A percentile compares a stretch with the other conserved stretches of the same genome.
Evolutionary conservation across 2,329 filamentous ascomycete genomes (phyloP).

Genomic region (Aspergillus brasiliensis): DNA sequence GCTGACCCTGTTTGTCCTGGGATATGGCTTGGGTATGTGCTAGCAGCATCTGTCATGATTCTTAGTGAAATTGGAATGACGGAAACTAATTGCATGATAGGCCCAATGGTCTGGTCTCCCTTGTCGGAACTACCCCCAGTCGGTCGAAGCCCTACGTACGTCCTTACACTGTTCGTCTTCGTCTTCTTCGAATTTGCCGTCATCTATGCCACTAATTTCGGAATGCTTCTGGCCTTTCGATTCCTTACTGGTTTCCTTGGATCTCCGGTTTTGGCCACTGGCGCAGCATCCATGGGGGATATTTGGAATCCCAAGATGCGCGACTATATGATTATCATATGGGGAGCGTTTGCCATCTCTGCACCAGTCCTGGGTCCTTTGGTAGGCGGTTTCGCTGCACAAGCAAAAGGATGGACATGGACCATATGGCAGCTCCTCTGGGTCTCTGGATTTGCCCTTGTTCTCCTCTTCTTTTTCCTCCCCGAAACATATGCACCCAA

Average conservation of each 20-base stretch:
- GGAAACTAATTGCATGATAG: conserved; percentile 21
- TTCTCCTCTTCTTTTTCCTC: conserved; percentile 43
- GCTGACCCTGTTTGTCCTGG: conserved; percentile 54
- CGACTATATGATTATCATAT: conserved; percentile 62
- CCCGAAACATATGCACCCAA: conserved; percentile 33
- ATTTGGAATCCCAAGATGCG: conserved; percentile 43
- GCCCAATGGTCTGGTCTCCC: conserved; percentile 49
- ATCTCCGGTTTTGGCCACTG: conserved; percentile 48
- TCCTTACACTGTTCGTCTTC: conserved; percentile 52
- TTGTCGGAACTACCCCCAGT: conserved; percentile 54
- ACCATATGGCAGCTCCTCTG: conserved; percentile 65
- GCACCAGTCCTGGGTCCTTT: conserved; percentile 63
- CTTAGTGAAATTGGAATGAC: not conserved
- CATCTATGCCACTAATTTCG: conserved; percentile 53
- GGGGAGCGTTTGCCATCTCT: conserved; percentile 52
- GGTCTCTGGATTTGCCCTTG: conserved; percentile 58
- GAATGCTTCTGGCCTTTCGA: conserved; percentile 55
- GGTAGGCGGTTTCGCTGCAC: conserved; percentile 61
- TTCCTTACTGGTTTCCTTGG: conserved; percentile 57
- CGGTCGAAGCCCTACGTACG: conserved; percentile 54
- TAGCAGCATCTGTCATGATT: not conserved
- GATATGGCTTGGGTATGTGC: conserved; percentile 41
- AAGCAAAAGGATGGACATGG: conserved; percentile 62
- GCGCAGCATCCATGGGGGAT: conserved; percentile 48
- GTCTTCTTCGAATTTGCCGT: conserved; percentile 53